phyloP scores from a whole-genome alignment of 768 basidiomycete species.

The Rhizopogon roseolus region DNA sequence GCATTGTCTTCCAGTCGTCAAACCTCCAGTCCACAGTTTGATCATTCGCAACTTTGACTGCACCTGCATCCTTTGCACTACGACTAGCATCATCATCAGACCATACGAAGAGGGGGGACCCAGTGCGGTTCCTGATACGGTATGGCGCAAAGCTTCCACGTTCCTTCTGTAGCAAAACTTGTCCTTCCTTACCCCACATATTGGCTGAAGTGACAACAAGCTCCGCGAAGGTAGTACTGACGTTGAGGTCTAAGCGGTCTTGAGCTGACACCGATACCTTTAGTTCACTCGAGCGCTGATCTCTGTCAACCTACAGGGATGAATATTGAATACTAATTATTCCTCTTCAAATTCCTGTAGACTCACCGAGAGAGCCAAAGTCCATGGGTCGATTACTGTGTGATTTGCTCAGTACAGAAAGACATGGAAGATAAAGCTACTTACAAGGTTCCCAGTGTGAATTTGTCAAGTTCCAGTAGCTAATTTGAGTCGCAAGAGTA shows the following conservation, averaged over 20 bases:
- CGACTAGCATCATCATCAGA: slow-evolving; percentile 64
- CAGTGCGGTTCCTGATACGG: slow-evolving; percentile 86
- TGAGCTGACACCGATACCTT: slow-evolving; percentile 63
- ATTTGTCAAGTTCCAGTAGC: slow-evolving; percentile 95
- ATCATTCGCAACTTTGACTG: slow-evolving; percentile 65
- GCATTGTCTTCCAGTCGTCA: slow-evolving; percentile 90
- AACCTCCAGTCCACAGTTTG: slow-evolving; percentile 91
- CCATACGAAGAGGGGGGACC: slow-evolving; percentile 81
- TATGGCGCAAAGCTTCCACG: slow-evolving; percentile 93
- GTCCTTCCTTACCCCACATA: slow-evolving; percentile 71
- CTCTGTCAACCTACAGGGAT: slow-evolving; percentile 46
- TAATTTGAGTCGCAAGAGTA: slow-evolving; percentile 76
- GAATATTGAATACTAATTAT: slow-evolving; percentile 1
- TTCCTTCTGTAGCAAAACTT: slow-evolving; percentile 64
- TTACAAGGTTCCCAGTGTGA: slow-evolving; percentile 96
- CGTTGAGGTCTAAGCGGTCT: slow-evolving; percentile 85
- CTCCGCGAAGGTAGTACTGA: slow-evolving; percentile 89
- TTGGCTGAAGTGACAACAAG: slow-evolving; percentile 69
- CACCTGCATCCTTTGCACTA: slow-evolving; percentile 41
- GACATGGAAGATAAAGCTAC: slow-evolving; percentile 18
- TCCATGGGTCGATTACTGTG: slow-evolving; percentile 94
- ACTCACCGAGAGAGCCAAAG: slow-evolving; percentile 66
- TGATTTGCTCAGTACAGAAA: slow-evolving; percentile 8
- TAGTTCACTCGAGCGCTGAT: slow-evolving; percentile 44
- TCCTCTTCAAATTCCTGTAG: neutral